Evolutionary conservation across 2,329 filamentous ascomycete species (phyloP), one percentile per base, ranked within the genome.

Genomic region (Beauveria sp.): DNA sequence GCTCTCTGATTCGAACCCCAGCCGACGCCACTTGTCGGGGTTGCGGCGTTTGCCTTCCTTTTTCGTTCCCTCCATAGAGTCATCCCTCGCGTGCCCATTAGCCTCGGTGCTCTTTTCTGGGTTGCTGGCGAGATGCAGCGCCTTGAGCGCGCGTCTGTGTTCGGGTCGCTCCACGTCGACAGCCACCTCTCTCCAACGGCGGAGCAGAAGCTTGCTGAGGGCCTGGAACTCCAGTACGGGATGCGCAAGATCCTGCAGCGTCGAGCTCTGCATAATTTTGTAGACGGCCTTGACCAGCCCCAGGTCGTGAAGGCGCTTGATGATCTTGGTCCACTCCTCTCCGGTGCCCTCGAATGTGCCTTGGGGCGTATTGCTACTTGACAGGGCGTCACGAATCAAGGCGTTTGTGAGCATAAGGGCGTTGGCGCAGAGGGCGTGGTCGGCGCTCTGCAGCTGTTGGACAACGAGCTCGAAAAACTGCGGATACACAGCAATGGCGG

Each of bases 381-480:
- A 89, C 56, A 97, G 86, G 5, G 92, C 90, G 72, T 99, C 94
- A 57, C 94, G 84, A 78, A 97, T 96, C 52, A 99, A 80, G 0
- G 93, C 91, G 72, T 99, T 99, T 73, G 99, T 91, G 61, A 99
- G 80, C 80, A 96, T 94, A 59, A 99, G 81, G 1, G 94, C 91
- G 76, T 97, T 97, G 65, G 92, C 93, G 76, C 94, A 97, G 34
- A 99, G 82, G 3, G 92, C 90, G 76, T 99, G 94, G 72, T 99
- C 94, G 51, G 92, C 93, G 20, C 92, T 96, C 63, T 92, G 91
- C 62, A 99, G 81, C 72, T 96, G 89, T 70, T 88, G 89, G 65
- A 99, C 92, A 58, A 97, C 88, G 73, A 96, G 90, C 71, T 96
- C 92, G 65, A 97, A 88, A 74, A 99, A 99, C 66, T 96, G 90